A percentile compares a stretch with the other conserved stretches of the same genome.
Evolutionary conservation across 305 asterid species (phyloP).

Genomic region (Solanum aculeatissimum): DNA sequence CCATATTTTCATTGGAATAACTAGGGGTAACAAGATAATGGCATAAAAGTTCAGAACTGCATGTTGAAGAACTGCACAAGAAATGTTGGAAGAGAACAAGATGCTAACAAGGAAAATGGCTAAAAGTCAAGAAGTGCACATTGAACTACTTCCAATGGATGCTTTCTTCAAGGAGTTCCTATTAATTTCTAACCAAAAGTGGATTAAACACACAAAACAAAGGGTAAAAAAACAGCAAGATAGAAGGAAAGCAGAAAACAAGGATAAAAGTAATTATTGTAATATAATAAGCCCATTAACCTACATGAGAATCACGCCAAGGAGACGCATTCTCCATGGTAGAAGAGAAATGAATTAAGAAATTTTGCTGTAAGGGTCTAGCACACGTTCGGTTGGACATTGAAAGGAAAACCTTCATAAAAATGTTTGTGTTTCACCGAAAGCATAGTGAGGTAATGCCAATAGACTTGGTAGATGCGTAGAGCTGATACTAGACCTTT

Average conservation of each 20-base stretch:
- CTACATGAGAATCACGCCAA: background rate
- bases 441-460: background rate
- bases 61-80: background rate
- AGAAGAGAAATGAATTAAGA: background rate
- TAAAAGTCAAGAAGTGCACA: background rate
- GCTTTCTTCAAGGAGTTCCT: background rate
- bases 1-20: background rate
- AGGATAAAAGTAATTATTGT: background rate
- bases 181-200: background rate
- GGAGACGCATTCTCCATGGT: background rate
- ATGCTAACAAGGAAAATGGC: background rate
- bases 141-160: background rate
- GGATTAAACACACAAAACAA: background rate
- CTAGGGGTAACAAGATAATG: background rate
- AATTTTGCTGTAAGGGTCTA: background rate
- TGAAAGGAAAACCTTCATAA: background rate
- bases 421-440: background rate
- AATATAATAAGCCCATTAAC: background rate
- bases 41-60: background rate
- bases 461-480: background rate
- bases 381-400: background rate
- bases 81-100: background rate
- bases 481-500: background rate
- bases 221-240: background rate
- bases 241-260: background rate